Evolutionary conservation across 169 alveolate genomes (phyloP).

Genomic region (Amoebophrya sp.): DNA sequence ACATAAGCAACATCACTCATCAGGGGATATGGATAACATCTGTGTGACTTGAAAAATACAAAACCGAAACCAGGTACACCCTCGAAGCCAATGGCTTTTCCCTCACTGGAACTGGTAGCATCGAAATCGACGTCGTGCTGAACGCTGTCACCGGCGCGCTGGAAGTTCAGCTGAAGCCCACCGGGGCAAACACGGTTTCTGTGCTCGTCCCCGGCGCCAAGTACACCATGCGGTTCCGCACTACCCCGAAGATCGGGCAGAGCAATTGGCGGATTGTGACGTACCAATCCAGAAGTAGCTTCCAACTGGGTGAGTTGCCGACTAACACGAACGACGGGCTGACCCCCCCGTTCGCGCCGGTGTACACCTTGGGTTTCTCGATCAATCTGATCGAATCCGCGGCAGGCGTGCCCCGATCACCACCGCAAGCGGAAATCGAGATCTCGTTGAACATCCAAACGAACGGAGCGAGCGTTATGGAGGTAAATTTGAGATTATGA

Average conservation of each 20-base stretch:
- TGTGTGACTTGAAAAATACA: no score
- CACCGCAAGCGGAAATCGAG: conserved; percentile 32
- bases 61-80: no score
- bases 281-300: neutral
- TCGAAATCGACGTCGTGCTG: neutral
- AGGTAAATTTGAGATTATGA: no score
- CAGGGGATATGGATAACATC: no score
- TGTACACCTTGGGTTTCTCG: neutral
- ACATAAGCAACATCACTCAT: no score
- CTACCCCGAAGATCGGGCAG: conserved; percentile 1
- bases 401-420: no score
- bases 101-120: neutral
- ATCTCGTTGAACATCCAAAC: neutral
- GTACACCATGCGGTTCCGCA: conserved; percentile 22
- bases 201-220: neutral
- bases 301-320: conserved; percentile 18
- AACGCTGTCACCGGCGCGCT: neutral
- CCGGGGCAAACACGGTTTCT: neutral
- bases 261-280: conserved; percentile 4
- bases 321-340: conserved; percentile 27
- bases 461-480: neutral
- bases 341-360: conserved; percentile 32
- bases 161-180: neutral
- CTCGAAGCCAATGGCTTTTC: neutral
- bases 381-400: neutral